Percentiles rank a stretch among this genome's conserved stretches.
phyloP scores from a whole-genome alignment of 352 stramenopile genomes.

The Globisporangium megalacanthum region DNA sequence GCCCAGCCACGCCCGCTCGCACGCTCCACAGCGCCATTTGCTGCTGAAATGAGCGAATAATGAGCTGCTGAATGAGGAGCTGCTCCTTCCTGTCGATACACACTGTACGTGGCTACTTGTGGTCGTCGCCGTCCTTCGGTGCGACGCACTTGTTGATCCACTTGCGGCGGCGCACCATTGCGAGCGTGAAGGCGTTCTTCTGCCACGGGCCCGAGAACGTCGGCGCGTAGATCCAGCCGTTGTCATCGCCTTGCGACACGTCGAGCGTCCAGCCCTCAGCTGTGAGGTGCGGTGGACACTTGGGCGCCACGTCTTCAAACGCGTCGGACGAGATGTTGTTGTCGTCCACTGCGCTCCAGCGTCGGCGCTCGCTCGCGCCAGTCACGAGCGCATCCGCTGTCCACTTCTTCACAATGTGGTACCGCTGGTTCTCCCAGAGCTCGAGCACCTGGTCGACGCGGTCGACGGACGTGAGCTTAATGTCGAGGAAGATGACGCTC shows the following conservation, averaged over 20 bases:
- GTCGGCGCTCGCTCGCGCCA: conserved; percentile 54
- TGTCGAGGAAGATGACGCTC: conserved; percentile 51
- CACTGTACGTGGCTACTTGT: neutral
- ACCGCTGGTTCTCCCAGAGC: conserved; percentile 84
- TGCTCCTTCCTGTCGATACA: neutral
- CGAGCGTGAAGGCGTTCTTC: conserved; percentile 64
- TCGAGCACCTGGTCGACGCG: conserved; percentile 61
- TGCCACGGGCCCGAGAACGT: conserved; percentile 77
- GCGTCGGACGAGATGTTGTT: conserved; percentile 50
- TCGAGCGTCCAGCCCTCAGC: conserved; percentile 75
- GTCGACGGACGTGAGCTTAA: conserved; percentile 43
- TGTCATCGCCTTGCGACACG: conserved; percentile 69
- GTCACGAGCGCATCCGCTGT: conserved; percentile 48
- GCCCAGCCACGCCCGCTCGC: too few relatives aligned
- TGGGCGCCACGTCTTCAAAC: conserved; percentile 65
- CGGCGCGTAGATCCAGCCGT: conserved; percentile 82
- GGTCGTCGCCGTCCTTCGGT: conserved; percentile 7
- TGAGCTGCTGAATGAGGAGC: neutral
- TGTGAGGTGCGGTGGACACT: conserved; percentile 42
- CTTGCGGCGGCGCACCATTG: conserved; percentile 74
- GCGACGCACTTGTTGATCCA: conserved; percentile 74
- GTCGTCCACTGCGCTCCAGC: conserved; percentile 63
- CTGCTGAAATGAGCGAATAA: too few relatives aligned
- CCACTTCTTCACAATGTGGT: conserved; percentile 75
- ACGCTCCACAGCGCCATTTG: too few relatives aligned